Evolutionary conservation across 2,329 filamentous ascomycete genomes (phyloP).

Genomic region (Fusarium vanettenii): DNA sequence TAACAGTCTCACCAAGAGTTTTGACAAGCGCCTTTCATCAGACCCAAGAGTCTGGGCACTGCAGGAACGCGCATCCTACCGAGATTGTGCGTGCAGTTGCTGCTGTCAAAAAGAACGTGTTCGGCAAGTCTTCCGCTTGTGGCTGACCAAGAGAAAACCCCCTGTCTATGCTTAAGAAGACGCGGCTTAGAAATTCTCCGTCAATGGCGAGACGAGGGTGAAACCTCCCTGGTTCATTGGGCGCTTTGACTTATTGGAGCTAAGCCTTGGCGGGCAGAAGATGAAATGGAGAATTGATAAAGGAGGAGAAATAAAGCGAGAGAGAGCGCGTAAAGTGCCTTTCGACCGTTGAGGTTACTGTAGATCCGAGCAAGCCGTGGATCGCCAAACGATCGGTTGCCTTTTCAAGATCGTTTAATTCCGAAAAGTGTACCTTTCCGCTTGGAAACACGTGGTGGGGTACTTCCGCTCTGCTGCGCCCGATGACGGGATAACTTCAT

Average conservation of each 20-base stretch:
- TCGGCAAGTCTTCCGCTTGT: slow-evolving; percentile 5
- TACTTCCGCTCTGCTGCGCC: background rate
- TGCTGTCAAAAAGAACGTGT: background rate
- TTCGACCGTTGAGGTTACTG: background rate
- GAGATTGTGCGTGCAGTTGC: background rate
- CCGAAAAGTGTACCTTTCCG: background rate
- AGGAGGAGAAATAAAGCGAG: background rate
- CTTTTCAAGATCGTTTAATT: background rate
- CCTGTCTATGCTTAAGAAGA: background rate
- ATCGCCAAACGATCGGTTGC: background rate
- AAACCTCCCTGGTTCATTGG: slow-evolving; percentile 33
- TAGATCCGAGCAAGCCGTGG: background rate
- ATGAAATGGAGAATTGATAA: background rate
- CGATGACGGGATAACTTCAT: slow-evolving; percentile 10
- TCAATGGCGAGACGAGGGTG: slow-evolving; percentile 38
- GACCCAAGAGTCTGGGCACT: background rate
- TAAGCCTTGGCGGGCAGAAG: background rate
- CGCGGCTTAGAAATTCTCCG: slow-evolving; percentile 25
- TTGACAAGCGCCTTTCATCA: slow-evolving; percentile 22
- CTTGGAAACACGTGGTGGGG: background rate
- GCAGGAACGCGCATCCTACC: slow-evolving; percentile 2
- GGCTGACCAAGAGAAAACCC: background rate
- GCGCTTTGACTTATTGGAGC: background rate
- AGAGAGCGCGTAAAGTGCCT: background rate
- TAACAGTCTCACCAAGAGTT: slow-evolving; percentile 10